Percentiles rank a stretch among this genome's conserved stretches.
Conservation (phyloP, 2,329 filamentous ascomycete genomes). For the Penicillium sp. region DNA sequence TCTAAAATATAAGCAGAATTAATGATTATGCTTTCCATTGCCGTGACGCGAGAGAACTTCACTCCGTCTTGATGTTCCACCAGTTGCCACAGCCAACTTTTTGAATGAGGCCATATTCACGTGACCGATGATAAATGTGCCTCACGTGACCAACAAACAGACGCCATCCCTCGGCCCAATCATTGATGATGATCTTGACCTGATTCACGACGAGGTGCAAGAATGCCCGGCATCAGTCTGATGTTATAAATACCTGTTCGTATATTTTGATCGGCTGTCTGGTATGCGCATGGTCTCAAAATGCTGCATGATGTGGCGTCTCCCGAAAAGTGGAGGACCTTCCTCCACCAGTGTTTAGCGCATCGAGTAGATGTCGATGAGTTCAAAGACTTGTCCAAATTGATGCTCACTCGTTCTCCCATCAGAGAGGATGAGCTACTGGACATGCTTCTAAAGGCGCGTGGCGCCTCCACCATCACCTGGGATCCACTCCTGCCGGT, state of each 20-base stretch:
- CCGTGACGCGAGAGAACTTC: background rate
- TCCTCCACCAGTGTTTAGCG: conserved; percentile 38
- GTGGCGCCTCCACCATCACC: conserved; percentile 31
- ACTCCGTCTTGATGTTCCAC: background rate
- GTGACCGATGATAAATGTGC: background rate
- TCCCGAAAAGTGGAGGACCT: conserved; percentile 38
- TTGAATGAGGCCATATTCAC: background rate
- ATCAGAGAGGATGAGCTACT: conserved; percentile 35
- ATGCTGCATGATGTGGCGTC: conserved; percentile 28
- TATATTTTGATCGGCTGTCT: background rate
- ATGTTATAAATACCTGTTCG: background rate
- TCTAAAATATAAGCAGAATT: background rate
- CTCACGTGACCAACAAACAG: conserved; percentile 13
- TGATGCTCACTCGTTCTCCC: conserved; percentile 33
- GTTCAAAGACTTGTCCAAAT: conserved; percentile 38
- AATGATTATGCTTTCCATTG: background rate
- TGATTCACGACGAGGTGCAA: conserved; percentile 5
- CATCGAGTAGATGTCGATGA: conserved; percentile 39
- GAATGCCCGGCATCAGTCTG: conserved; percentile 4
- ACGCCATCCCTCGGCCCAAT: conserved; percentile 17
- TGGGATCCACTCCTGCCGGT: conserved; percentile 46
- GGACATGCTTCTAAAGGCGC: conserved; percentile 37
- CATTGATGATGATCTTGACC: conserved; percentile 6
- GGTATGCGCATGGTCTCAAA: background rate
- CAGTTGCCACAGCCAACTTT: background rate